phyloP scores from a whole-genome alignment of 2,329 filamentous ascomycete genomes.

The Dactylella cylindrospora region DNA sequence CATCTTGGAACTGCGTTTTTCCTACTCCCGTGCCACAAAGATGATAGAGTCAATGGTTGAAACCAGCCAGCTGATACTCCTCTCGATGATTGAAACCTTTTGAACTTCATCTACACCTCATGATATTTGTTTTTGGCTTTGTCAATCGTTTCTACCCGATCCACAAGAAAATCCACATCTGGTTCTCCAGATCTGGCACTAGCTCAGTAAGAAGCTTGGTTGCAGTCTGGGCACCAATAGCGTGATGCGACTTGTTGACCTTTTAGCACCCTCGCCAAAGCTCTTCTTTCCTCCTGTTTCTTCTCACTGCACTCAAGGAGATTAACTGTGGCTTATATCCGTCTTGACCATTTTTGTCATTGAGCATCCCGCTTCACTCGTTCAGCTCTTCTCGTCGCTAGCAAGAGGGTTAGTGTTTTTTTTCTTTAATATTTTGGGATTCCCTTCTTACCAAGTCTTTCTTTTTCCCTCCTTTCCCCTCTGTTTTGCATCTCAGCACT shows the following conservation, averaged over 20 bases:
- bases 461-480: background rate
- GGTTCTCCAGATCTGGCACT: constrained; percentile 22
- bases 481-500: background rate
- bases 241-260: constrained; percentile 22
- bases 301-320: constrained; percentile 30
- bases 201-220: constrained; percentile 33
- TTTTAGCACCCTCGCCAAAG: constrained; percentile 19
- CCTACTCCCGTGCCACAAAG: too few relatives aligned
- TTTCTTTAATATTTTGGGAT: constrained; percentile 1
- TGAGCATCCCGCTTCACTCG: too few relatives aligned
- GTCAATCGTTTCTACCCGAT: constrained; percentile 35
- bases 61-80: constrained; percentile 3
- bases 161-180: constrained; percentile 41
- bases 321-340: constrained; percentile 45
- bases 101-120: too few relatives aligned
- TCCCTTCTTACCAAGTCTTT: background rate
- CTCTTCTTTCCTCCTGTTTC: constrained; percentile 36
- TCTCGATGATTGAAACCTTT: too few relatives aligned
- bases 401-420: too few relatives aligned
- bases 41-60: too few relatives aligned
- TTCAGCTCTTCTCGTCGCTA: too few relatives aligned
- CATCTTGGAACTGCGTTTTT: too few relatives aligned
- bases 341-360: too few relatives aligned
- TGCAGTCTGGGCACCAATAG: constrained; percentile 35
- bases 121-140: too few relatives aligned